These are phyloP conservation scores for Xylaria sp. DNA, from an alignment of 2,329 filamentous ascomycete species.

Conservation along the genomic window DNA sequence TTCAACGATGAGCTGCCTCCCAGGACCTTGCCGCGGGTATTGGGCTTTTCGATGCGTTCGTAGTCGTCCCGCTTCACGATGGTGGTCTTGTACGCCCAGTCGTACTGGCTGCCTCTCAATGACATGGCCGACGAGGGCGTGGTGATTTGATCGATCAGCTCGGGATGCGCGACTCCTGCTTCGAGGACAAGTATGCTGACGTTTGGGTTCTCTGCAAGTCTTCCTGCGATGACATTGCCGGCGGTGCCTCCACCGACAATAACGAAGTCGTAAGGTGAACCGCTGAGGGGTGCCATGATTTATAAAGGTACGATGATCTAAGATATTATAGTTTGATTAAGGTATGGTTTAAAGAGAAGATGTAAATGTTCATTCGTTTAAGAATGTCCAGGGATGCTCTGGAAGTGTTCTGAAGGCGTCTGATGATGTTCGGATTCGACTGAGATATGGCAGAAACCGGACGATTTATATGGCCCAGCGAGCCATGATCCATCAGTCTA, in stretches of 20 bases:
- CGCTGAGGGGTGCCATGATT: constrained; percentile 18
- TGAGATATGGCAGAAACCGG: background rate
- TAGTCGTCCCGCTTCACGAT: constrained; percentile 70
- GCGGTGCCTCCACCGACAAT: constrained; percentile 56
- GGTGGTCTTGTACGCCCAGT: constrained; percentile 71
- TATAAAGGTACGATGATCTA: background rate
- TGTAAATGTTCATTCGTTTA: background rate
- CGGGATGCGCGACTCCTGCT: constrained; percentile 60
- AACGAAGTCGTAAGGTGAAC: constrained; percentile 28
- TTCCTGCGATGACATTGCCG: constrained; percentile 60
- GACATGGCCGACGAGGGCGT: constrained; percentile 65
- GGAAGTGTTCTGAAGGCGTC: background rate
- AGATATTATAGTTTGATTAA: background rate
- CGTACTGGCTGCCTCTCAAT: constrained; percentile 65
- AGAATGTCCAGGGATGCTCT: background rate
- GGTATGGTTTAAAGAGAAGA: background rate
- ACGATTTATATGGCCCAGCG: constrained; percentile 17
- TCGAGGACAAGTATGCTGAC: constrained; percentile 61
- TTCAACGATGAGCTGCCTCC: constrained; percentile 69
- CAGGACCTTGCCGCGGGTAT: constrained; percentile 69
- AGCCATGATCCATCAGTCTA: background rate
- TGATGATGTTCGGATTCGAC: background rate
- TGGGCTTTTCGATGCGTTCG: constrained; percentile 70
- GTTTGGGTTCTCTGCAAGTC: constrained; percentile 62
- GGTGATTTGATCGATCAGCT: constrained; percentile 61